Percentiles rank a stretch among this genome's conserved stretches.
These are phyloP conservation scores for Thamnidium elegans DNA, from an alignment of 192 early-diverging fungal genomes.

Conservation along the genomic window DNA sequence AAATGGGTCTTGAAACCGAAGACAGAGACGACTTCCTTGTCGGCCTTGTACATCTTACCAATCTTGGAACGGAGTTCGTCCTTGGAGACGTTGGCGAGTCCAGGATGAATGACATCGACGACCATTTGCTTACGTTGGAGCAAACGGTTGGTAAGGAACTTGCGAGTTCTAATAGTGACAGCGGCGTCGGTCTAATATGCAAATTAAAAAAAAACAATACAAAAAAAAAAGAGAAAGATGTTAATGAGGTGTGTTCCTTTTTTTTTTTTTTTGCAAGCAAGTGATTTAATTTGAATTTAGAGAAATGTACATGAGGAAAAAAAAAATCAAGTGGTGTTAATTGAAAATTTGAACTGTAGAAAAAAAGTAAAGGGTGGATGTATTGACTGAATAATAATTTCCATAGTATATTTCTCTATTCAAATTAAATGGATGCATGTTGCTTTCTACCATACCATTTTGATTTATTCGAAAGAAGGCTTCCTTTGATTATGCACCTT, in stretches of 20 bases:
- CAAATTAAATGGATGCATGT: slow-evolving; percentile 6
- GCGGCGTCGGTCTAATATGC: slow-evolving; percentile 71
- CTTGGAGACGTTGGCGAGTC: slow-evolving; percentile 89
- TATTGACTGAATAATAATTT: background rate
- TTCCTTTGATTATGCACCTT: slow-evolving; percentile 5
- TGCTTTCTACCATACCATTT: slow-evolving; percentile 8
- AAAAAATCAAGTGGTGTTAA: background rate
- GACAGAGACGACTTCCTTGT: slow-evolving; percentile 82
- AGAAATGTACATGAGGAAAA: background rate
- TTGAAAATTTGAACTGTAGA: too few relatives aligned
- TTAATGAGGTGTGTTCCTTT: background rate
- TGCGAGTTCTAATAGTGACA: slow-evolving; percentile 96
- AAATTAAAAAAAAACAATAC: background rate
- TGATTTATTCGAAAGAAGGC: slow-evolving; percentile 12
- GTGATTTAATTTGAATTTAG: background rate
- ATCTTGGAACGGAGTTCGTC: slow-evolving; percentile 91
- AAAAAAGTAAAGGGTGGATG: too few relatives aligned
- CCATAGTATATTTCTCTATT: background rate
- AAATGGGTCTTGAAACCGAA: slow-evolving; percentile 96
- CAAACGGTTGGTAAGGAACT: slow-evolving; percentile 99
- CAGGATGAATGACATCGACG: slow-evolving; percentile 94
- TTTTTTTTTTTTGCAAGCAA: background rate
- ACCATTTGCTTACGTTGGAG: slow-evolving; percentile 97
- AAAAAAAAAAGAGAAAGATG: background rate
- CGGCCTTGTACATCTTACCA: slow-evolving; percentile 92